phyloP scores from a whole-genome alignment of 768 basidiomycete species.

The Lentinula boryana region DNA sequence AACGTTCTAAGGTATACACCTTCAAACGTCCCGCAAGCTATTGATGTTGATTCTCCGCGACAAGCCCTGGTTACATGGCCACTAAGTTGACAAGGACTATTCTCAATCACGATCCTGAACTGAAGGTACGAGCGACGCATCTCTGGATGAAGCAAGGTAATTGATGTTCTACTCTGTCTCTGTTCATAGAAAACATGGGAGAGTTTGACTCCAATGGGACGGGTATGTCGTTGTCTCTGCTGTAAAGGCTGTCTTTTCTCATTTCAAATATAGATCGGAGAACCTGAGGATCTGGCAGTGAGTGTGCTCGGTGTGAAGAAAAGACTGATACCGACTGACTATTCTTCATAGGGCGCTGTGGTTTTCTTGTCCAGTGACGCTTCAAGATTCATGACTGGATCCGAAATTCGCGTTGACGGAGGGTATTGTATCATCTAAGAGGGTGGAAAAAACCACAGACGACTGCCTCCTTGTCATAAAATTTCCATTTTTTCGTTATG shows the following conservation, averaged over 20 bases:
- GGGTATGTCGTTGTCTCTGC: constrained; percentile 38
- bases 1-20: constrained; percentile 62
- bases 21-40: not conserved
- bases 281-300: constrained; percentile 87
- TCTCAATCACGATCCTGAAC: constrained; percentile 63
- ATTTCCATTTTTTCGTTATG: not conserved
- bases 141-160: not conserved
- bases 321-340: not conserved
- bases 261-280: constrained; percentile 60
- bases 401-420: constrained; percentile 83
- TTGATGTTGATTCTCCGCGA: not conserved
- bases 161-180: constrained; percentile 6
- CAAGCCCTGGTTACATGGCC: constrained; percentile 90
- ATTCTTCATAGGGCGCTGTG: constrained; percentile 60
- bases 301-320: constrained; percentile 14
- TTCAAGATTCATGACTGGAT: constrained; percentile 84
- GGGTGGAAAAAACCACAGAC: not conserved
- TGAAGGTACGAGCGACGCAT: constrained; percentile 47
- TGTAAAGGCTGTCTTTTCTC: not conserved
- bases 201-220: constrained; percentile 78
- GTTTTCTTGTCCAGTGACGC: constrained; percentile 91
- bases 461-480: not conserved
- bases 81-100: constrained; percentile 86
- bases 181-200: constrained; percentile 74
- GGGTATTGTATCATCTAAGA: constrained; percentile 71